A percentile compares a stretch with the other conserved stretches of the same genome.
Evolutionary conservation across 192 early-diverging fungal genomes (phyloP).

Genomic region (Coemansia sp.): DNA sequence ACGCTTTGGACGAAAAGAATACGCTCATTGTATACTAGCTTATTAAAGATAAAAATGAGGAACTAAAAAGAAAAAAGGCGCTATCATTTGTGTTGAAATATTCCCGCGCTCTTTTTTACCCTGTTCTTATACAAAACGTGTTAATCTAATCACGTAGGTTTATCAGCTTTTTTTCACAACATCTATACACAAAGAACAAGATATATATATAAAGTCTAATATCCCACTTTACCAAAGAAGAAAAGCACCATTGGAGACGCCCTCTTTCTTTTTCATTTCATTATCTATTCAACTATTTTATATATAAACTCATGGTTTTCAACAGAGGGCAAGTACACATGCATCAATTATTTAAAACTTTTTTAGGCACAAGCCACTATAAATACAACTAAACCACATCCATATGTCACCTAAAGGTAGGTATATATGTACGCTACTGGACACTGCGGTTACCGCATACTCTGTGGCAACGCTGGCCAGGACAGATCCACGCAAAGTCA

Average conservation of each 20-base stretch:
- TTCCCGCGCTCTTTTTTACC: no score
- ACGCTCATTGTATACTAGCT: neutral
- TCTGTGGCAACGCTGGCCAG: slow-evolving; percentile 1
- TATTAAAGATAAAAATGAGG: neutral
- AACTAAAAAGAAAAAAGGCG: neutral
- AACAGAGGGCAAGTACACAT: neutral
- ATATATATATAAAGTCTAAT: no score
- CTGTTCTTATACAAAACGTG: no score
- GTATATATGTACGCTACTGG: neutral
- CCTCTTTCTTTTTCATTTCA: neutral
- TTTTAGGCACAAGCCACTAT: no score
- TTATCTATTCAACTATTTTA: neutral
- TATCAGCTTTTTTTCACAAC: no score
- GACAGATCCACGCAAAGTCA: neutral
- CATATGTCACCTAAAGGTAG: neutral
- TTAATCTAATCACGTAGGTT: no score
- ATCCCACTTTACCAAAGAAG: no score
- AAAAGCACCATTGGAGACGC: no score
- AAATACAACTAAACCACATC: neutral
- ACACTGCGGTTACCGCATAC: neutral
- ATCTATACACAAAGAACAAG: no score
- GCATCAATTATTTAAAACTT: neutral
- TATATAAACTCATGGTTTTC: neutral
- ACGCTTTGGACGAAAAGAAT: slow-evolving; percentile 60
- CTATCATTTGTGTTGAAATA: no score